phyloP scores from a whole-genome alignment of 345 rosid genomes.

The Gossypium australe region DNA sequence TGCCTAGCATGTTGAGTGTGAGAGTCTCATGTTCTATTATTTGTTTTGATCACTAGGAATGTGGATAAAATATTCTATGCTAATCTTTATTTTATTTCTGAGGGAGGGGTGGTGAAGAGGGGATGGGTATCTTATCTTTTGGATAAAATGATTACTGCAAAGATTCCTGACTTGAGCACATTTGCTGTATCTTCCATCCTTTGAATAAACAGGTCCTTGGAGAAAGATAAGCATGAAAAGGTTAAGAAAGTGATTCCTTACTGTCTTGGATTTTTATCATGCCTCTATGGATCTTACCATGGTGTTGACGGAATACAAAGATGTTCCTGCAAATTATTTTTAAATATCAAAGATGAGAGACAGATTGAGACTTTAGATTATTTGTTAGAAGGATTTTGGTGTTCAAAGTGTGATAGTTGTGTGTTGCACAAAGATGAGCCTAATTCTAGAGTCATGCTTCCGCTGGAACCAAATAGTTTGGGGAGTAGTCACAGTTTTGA shows the following conservation, averaged over 20 bases:
- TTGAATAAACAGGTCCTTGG: conserved; percentile 49
- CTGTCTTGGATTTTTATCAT: conserved; percentile 69
- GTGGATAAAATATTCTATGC: not conserved
- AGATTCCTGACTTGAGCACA: conserved; percentile 13
- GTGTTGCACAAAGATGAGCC: conserved; percentile 24
- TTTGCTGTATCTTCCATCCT: conserved; percentile 10
- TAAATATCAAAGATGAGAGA: conserved; percentile 35
- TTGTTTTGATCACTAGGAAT: not conserved
- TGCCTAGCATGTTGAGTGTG: not conserved
- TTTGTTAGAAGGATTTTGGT: conserved; percentile 65
- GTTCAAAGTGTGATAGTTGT: conserved; percentile 72
- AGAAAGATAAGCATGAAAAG: conserved; percentile 43
- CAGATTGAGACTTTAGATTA: conserved; percentile 34
- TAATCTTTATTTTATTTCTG: not conserved
- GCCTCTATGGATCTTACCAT: conserved; percentile 56
- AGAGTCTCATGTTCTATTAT: not conserved
- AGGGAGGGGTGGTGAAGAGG: not conserved
- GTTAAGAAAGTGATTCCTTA: conserved; percentile 65
- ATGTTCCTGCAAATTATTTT: conserved; percentile 51
- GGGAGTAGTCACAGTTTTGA: conserved; percentile 32
- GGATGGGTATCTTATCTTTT: not conserved
- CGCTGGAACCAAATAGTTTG: conserved; percentile 26
- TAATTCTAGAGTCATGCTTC: conserved; percentile 30
- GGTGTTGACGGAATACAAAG: conserved; percentile 28
- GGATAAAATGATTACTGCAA: conserved; percentile 4